Percentiles rank a stretch among this genome's conserved stretches.
These are phyloP conservation scores for Wakefieldia striispora DNA, from an alignment of 768 basidiomycete genomes.

Conservation along the genomic window DNA sequence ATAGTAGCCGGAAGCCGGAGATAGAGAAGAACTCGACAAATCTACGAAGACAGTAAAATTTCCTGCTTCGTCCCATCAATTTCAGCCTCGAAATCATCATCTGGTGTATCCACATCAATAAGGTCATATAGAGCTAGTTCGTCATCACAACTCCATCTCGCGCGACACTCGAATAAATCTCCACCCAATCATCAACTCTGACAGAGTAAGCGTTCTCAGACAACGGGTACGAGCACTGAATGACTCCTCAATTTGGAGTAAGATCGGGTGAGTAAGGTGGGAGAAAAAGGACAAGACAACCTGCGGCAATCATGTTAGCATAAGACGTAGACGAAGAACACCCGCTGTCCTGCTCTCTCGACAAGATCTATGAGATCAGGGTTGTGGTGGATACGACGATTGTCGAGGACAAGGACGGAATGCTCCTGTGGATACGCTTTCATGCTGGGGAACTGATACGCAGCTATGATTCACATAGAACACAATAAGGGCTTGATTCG, in stretches of 20 bases:
- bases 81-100: too few relatives aligned
- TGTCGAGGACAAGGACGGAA: conserved; percentile 2
- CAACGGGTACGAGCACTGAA: neutral
- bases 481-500: neutral
- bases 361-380: neutral
- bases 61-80: too few relatives aligned
- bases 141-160: too few relatives aligned
- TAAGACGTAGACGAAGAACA: neutral
- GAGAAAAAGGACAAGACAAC: neutral
- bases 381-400: conserved; percentile 6
- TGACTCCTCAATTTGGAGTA: neutral
- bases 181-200: too few relatives aligned
- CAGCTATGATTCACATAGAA: neutral
- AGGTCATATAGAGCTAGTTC: too few relatives aligned
- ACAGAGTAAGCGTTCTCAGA: too few relatives aligned
- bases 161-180: too few relatives aligned
- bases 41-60: too few relatives aligned
- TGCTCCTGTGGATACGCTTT: neutral
- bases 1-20: too few relatives aligned
- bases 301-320: neutral
- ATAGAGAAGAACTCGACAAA: too few relatives aligned
- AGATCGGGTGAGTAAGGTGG: neutral
- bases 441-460: neutral
- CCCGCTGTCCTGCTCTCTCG: neutral
- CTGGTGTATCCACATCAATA: too few relatives aligned